Evolutionary conservation across 352 stramenopile species (phyloP).

Genomic region (Thalassiosira exigua): DNA sequence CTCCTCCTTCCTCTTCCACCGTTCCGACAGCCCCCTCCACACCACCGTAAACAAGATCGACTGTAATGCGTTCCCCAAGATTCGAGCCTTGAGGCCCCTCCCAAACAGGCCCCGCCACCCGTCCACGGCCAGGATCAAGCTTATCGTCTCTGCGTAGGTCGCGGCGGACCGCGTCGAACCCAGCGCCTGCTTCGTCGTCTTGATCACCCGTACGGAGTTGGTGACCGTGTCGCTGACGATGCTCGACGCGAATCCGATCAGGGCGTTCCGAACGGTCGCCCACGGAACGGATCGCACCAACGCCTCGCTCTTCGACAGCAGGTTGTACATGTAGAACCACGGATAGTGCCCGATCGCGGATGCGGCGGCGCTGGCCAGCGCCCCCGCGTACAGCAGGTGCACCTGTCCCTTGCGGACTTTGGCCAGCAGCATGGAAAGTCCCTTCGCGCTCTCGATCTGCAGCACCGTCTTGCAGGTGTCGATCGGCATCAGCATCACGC

Average conservation of each 20-base stretch:
- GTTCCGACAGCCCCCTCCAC: slow-evolving; percentile 57
- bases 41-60: slow-evolving; percentile 84
- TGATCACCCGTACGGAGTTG: slow-evolving; percentile 83
- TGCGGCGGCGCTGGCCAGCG: slow-evolving; percentile 65
- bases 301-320: slow-evolving; percentile 57
- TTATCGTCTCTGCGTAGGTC: slow-evolving; percentile 69
- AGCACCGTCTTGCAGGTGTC: slow-evolving; percentile 90
- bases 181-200: slow-evolving; percentile 84
- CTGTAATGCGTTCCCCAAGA: slow-evolving; percentile 82
- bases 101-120: slow-evolving; percentile 80
- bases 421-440: slow-evolving; percentile 69
- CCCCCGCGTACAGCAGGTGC: slow-evolving; percentile 69
- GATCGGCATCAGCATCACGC: slow-evolving; percentile 82
- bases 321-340: slow-evolving; percentile 85
- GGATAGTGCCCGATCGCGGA: slow-evolving; percentile 80
- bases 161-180: slow-evolving; percentile 56
- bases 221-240: slow-evolving; percentile 79
- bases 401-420: slow-evolving; percentile 71
- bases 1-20: slow-evolving; percentile 29
- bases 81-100: slow-evolving; percentile 73
- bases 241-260: slow-evolving; percentile 76
- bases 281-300: slow-evolving; percentile 55
- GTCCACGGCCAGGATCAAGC: slow-evolving; percentile 72
- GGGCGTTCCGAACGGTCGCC: slow-evolving; percentile 65
- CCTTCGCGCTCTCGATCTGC: slow-evolving; percentile 86